These are phyloP conservation scores for Anthracocystis walkeri DNA, from an alignment of 1,284 basidiomycete genomes.

Conservation along the genomic window DNA sequence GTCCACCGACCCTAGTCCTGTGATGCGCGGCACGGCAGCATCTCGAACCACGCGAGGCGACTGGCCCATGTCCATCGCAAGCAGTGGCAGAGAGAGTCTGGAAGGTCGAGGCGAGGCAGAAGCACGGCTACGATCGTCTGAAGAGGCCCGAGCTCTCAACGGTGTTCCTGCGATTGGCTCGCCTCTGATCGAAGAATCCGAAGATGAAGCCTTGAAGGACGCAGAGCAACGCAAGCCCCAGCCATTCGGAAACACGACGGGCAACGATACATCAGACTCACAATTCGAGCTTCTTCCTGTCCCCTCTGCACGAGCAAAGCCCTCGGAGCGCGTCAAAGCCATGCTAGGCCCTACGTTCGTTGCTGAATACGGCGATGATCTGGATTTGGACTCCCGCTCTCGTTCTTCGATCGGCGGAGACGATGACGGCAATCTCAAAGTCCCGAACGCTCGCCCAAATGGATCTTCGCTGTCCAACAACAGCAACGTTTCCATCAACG, in stretches of 20 bases:
- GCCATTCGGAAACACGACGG: background rate
- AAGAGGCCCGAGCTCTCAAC: constrained; percentile 13
- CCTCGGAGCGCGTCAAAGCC: constrained; percentile 42
- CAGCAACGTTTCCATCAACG: constrained; percentile 32
- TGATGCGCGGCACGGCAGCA: constrained; percentile 10
- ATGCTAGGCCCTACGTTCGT: constrained; percentile 48
- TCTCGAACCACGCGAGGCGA: constrained; percentile 33
- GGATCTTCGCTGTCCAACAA: constrained; percentile 13
- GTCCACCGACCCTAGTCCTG: constrained; percentile 11
- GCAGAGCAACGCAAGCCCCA: constrained; percentile 1
- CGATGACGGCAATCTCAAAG: constrained; percentile 12
- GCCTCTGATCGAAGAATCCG: constrained; percentile 29
- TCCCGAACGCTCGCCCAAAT: background rate
- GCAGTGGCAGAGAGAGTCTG: constrained; percentile 30
- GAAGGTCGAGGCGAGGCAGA: constrained; percentile 24
- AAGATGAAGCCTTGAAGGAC: constrained; percentile 24
- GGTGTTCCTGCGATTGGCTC: constrained; percentile 18
- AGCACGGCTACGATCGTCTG: constrained; percentile 15
- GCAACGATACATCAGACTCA: background rate
- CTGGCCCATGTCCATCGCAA: constrained; percentile 45
- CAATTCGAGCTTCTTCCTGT: constrained; percentile 29
- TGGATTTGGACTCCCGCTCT: constrained; percentile 25
- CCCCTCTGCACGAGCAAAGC: constrained; percentile 5
- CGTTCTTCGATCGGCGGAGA: constrained; percentile 17
- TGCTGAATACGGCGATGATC: constrained; percentile 30